Evolutionary conservation across 441 rosid species (phyloP), one percentile per base, ranked within the genome.

Genomic region (Dalechampia spathulata): DNA sequence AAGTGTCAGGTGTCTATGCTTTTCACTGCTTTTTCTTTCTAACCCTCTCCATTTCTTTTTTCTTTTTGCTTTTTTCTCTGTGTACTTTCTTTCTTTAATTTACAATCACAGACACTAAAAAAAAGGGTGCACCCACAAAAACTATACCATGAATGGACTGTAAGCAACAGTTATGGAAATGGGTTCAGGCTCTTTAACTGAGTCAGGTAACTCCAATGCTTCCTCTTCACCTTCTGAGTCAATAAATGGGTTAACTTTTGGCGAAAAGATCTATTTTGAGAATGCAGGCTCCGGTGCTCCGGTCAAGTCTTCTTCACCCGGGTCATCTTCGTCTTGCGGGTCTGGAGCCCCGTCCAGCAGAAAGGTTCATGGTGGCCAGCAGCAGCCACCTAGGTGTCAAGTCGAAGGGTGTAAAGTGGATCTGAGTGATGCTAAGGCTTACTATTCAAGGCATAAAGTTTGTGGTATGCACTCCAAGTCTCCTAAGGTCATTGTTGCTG

Each of bases 391-490:
- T 2, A 78, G 85, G 73, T 93, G 96, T 61, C 96, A 83, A 75
- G 96, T 87, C 34, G 96, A 93, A 70, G 99, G 97, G 19, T 93
- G 99, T 60, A 70, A 65, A 16, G 77, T 78, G 92, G 99, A 90
- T 90, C 97, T 93, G 80, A 90, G 78, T 66, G 87, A 83, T 67
- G 85, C 77, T 23, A 93, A 90, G 74, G 75, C 92, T 72, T 93
- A 90, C 67, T 83, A 93, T 77, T 78, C 88, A 0, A 80, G 92
- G 76, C 99, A 93, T 49, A 93, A 85, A 74, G 96, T 93, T 22
- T 93, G 99, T 68, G 65, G 77, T 11, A 63, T 78, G 78, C 99
- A 93, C 64, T 87, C 99, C 12, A 93, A 93, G 66, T 72, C 93
- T 55, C 74, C 97, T 39, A 73, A 64, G 61, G 99, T 93, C 67